These are phyloP conservation scores for Trichoderma afroharzianum DNA, from an alignment of 2,329 filamentous ascomycete genomes.

Conservation along the genomic window DNA sequence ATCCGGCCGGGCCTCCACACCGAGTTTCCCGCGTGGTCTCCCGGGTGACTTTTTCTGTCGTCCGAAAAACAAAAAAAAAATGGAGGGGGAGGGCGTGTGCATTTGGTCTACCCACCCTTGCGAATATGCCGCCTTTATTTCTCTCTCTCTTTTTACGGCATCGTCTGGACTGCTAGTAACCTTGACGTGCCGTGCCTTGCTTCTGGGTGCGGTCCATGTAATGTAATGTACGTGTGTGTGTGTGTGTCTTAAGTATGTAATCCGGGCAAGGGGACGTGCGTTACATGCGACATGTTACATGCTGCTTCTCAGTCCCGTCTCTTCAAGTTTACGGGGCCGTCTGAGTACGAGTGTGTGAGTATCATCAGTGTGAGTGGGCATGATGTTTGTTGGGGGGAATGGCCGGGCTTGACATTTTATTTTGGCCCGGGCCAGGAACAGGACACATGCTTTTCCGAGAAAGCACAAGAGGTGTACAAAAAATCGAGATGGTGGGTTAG, in stretches of 20 bases:
- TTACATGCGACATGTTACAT: neutral
- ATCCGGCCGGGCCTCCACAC: constrained; percentile 5
- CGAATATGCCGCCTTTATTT: neutral
- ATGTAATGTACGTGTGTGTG: neutral
- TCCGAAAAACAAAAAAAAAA: neutral
- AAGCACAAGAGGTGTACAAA: neutral
- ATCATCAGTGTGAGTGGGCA: neutral
- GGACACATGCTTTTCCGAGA: neutral
- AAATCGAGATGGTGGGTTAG: neutral
- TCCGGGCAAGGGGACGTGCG: neutral
- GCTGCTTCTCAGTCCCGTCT: neutral
- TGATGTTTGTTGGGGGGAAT: neutral
- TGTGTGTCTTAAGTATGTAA: neutral
- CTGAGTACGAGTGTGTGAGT: neutral
- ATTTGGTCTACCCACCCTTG: neutral
- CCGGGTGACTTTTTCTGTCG: constrained; percentile 1
- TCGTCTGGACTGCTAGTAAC: neutral
- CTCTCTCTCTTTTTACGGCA: neutral
- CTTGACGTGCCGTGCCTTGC: neutral
- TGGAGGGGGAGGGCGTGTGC: neutral
- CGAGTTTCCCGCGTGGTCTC: constrained; percentile 12
- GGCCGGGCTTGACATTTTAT: neutral
- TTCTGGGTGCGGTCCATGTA: neutral
- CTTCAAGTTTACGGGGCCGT: neutral
- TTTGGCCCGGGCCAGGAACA: neutral